phyloP scores from a whole-genome alignment of 1,284 basidiomycete species.

The Fomitopsis palustris region DNA sequence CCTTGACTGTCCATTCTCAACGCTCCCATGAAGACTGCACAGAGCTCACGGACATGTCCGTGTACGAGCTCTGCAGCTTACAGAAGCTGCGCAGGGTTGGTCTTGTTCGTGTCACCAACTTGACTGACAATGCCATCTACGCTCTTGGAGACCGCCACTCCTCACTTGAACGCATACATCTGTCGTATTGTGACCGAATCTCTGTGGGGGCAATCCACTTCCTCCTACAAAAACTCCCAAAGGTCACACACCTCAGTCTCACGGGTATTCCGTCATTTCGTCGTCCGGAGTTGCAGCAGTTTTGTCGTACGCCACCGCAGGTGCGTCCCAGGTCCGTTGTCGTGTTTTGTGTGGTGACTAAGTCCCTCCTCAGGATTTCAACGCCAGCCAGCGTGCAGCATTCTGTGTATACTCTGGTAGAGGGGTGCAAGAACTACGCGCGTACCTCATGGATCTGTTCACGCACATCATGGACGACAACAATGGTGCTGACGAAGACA shows the following conservation, averaged over 20 bases:
- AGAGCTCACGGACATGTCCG: constrained; percentile 88
- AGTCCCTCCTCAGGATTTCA: constrained; percentile 70
- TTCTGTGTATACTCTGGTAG: constrained; percentile 98
- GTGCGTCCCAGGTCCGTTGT: constrained; percentile 41
- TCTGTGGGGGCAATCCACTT: constrained; percentile 90
- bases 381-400: constrained; percentile 83
- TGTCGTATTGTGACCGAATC: constrained; percentile 97
- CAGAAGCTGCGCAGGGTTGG: constrained; percentile 94
- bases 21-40: constrained; percentile 63
- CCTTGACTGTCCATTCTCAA: constrained; percentile 4
- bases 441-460: constrained; percentile 72
- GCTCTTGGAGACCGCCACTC: constrained; percentile 79
- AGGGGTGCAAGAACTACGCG: constrained; percentile 82
- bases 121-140: constrained; percentile 93
- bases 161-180: constrained; percentile 92
- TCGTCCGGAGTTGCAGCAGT: constrained; percentile 82
- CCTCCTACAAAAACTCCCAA: constrained; percentile 82
- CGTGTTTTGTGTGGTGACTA: background rate
- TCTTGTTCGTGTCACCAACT: constrained; percentile 87
- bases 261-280: constrained; percentile 96
- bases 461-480: constrained; percentile 67
- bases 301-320: constrained; percentile 85
- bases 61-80: constrained; percentile 86
- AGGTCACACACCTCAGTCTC: constrained; percentile 91
- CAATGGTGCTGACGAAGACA: constrained; percentile 21